phyloP scores from a whole-genome alignment of 345 rosid genomes.

The Camelina neglecta region DNA sequence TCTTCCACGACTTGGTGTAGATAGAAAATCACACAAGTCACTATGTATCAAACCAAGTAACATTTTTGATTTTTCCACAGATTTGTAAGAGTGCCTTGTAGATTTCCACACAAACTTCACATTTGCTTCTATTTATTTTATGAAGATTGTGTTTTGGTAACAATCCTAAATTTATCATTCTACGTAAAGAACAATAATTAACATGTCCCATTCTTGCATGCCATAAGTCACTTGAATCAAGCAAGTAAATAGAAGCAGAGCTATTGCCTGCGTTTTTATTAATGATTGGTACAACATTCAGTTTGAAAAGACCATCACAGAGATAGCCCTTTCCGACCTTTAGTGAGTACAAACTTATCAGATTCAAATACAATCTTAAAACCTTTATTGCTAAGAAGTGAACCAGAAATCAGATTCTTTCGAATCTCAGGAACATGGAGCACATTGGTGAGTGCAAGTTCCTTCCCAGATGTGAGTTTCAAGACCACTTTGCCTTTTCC shows the following conservation, averaged over 20 bases:
- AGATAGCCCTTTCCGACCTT: not conserved
- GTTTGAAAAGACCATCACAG: not conserved
- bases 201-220: not conserved
- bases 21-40: too few species aligned
- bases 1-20: too few species aligned
- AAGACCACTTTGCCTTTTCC: too few species aligned
- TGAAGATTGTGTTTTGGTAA: too few species aligned
- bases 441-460: too few species aligned
- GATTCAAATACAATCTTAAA: not conserved
- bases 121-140: too few species aligned
- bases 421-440: not conserved
- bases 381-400: not conserved
- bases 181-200: not conserved
- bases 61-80: too few species aligned
- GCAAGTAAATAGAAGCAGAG: not conserved
- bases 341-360: not conserved
- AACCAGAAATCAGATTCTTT: not conserved
- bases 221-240: not conserved
- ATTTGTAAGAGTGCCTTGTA: too few species aligned
- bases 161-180: not conserved
- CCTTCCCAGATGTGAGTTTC: too few species aligned
- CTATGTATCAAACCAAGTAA: too few species aligned
- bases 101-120: too few species aligned
- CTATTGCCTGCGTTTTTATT: not conserved
- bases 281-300: not conserved